phyloP scores from a whole-genome alignment of 164 flowering plant species.

The Vitis labrusca region DNA sequence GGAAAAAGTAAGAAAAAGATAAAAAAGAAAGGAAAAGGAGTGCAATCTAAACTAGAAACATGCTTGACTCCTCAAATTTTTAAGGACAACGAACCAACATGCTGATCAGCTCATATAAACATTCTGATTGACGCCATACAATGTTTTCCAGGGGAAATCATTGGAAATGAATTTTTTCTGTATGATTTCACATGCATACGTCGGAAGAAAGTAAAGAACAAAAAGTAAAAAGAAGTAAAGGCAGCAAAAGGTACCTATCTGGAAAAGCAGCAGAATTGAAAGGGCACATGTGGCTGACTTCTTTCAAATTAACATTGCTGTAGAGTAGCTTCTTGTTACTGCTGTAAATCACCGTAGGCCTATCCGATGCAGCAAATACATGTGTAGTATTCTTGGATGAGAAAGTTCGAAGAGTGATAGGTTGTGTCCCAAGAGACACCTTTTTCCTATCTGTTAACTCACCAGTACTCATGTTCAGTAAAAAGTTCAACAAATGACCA shows the following conservation, averaged over 20 bases:
- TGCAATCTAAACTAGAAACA: too few species aligned
- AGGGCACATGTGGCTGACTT: conserved; percentile 99
- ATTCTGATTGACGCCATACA: too few species aligned
- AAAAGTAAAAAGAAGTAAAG: background rate
- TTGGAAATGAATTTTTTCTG: too few species aligned
- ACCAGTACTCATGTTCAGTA: conserved; percentile 64
- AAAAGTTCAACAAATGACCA: conserved; percentile 87
- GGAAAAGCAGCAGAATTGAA: conserved; percentile 98
- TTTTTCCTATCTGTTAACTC: conserved; percentile 85
- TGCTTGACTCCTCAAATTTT: too few species aligned
- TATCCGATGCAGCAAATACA: conserved; percentile 97
- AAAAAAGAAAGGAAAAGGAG: too few species aligned
- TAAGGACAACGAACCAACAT: too few species aligned
- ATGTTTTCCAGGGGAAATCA: too few species aligned
- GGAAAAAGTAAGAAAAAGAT: too few species aligned
- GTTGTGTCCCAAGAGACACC: conserved; percentile 96
- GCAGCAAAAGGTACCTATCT: conserved; percentile 65
- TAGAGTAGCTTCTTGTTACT: conserved; percentile 94
- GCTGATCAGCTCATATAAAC: too few species aligned
- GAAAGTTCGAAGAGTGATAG: conserved; percentile 90
- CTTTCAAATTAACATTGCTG: conserved; percentile 95
- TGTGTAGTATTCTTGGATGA: conserved; percentile 90
- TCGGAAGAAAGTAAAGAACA: too few species aligned
- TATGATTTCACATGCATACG: too few species aligned
- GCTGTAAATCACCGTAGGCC: conserved; percentile 97